Percentiles rank a stretch among this genome's conserved stretches.
Evolutionary conservation across 768 basidiomycete species (phyloP).

Genomic region (Zangia roseola): DNA sequence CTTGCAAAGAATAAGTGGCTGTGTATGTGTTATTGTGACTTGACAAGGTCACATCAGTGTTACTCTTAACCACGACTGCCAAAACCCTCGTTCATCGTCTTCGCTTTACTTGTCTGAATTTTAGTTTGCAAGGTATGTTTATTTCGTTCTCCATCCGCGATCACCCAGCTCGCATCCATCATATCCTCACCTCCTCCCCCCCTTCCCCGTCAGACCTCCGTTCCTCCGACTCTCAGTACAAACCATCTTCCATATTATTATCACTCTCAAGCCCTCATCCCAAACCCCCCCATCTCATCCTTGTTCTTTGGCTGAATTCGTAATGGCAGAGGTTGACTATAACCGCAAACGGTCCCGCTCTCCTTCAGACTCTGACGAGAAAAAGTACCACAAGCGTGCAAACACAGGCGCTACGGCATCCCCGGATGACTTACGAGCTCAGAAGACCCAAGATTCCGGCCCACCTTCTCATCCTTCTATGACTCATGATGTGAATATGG

Average conservation of each 20-base stretch:
- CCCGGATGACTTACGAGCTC: slow-evolving; percentile 59
- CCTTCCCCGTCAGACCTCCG: slow-evolving; percentile 51
- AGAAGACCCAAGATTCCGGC: slow-evolving; percentile 46
- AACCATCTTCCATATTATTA: slow-evolving; percentile 35
- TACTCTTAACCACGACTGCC: slow-evolving; percentile 5
- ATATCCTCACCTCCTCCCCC: slow-evolving; percentile 52
- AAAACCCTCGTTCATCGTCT: slow-evolving; percentile 5
- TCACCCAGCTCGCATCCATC: slow-evolving; percentile 58
- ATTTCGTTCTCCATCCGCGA: slow-evolving; percentile 30
- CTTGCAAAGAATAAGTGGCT: slow-evolving; percentile 15
- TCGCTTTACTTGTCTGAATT: background rate
- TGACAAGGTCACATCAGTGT: slow-evolving; percentile 9
- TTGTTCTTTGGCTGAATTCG: slow-evolving; percentile 53
- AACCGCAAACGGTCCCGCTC: slow-evolving; percentile 87
- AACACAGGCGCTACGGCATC: slow-evolving; percentile 70
- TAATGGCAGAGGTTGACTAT: slow-evolving; percentile 84
- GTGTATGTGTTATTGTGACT: slow-evolving; percentile 16
- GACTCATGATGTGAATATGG: slow-evolving; percentile 64
- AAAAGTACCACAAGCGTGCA: slow-evolving; percentile 79
- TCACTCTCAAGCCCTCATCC: slow-evolving; percentile 48
- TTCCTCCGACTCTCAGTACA: slow-evolving; percentile 39
- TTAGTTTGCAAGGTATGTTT: slow-evolving; percentile 35
- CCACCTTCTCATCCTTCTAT: slow-evolving; percentile 38
- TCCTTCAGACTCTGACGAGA: slow-evolving; percentile 76
- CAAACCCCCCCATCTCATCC: slow-evolving; percentile 36